Percentiles rank a stretch among this genome's conserved stretches.
Conservation (phyloP, 2,329 filamentous ascomycete genomes). For the Verticillium tricorpus region DNA sequence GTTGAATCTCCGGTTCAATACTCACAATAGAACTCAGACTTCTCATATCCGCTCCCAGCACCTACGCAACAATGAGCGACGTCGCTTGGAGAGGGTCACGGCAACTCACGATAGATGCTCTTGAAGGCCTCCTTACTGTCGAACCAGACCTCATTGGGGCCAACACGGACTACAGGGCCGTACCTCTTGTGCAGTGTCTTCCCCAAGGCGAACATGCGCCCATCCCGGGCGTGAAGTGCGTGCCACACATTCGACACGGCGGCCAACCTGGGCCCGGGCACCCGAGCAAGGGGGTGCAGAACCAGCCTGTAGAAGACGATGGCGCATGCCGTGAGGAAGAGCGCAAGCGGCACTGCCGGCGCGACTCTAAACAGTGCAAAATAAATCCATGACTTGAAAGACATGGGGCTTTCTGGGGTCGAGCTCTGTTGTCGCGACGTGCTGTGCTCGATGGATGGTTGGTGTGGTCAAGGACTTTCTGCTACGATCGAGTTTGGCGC, state of each 20-base stretch:
- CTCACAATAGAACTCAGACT: slow-evolving; percentile 49
- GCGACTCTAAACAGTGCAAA: background rate
- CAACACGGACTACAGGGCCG: slow-evolving; percentile 47
- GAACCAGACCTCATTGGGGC: slow-evolving; percentile 51
- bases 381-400: background rate
- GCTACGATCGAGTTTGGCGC: background rate
- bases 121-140: slow-evolving; percentile 41
- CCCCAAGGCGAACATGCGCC: slow-evolving; percentile 35
- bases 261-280: slow-evolving; percentile 43
- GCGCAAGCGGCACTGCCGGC: background rate
- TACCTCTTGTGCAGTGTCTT: slow-evolving; percentile 40
- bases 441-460: background rate
- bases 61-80: slow-evolving; percentile 22
- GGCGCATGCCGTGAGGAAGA: background rate
- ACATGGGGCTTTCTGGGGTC: background rate
- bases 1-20: too few species aligned
- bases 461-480: background rate
- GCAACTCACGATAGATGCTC: slow-evolving; percentile 39
- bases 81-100: background rate
- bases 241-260: slow-evolving; percentile 45
- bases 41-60: slow-evolving; percentile 42
- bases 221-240: slow-evolving; percentile 38
- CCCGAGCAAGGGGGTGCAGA: slow-evolving; percentile 36
- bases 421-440: background rate
- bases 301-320: slow-evolving; percentile 31